Conservation (phyloP, 1,284 basidiomycete species). For the Cryptococcus depauperatus region DNA sequence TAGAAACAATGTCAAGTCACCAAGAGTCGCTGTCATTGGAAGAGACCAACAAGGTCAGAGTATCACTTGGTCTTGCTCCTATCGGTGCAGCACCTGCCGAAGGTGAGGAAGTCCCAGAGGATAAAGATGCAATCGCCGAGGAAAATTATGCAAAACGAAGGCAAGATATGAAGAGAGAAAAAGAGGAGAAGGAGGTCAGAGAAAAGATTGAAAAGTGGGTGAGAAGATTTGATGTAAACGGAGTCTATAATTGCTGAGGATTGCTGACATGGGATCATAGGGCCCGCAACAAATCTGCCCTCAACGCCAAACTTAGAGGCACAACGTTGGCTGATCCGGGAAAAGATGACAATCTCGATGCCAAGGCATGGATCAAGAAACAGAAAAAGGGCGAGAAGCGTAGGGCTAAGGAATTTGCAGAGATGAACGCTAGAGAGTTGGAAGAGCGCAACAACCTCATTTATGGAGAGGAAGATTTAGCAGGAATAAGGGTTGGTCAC, state of each 20-base stretch:
- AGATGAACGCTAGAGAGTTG: slow-evolving; percentile 65
- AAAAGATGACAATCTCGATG: slow-evolving; percentile 51
- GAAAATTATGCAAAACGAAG: slow-evolving; percentile 69
- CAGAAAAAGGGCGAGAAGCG: slow-evolving; percentile 81
- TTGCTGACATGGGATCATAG: too few relatives aligned
- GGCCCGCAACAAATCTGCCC: slow-evolving; percentile 73
- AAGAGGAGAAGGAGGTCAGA: slow-evolving; percentile 64
- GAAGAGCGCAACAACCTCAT: slow-evolving; percentile 73
- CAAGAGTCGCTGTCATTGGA: slow-evolving; percentile 59
- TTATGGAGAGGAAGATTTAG: slow-evolving; percentile 76
- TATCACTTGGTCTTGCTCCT: slow-evolving; percentile 77
- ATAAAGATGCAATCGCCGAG: slow-evolving; percentile 62
- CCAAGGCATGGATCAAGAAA: slow-evolving; percentile 80
- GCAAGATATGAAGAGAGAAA: slow-evolving; percentile 61
- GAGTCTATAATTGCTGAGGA: too few relatives aligned
- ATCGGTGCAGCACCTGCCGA: slow-evolving; percentile 57
- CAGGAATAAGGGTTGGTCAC: slow-evolving; percentile 90
- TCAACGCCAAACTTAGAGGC: slow-evolving; percentile 81
- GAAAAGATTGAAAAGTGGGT: slow-evolving; percentile 86
- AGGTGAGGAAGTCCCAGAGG: slow-evolving; percentile 46
- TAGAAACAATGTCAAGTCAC: neutral
- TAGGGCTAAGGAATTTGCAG: slow-evolving; percentile 64
- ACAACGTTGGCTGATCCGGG: slow-evolving; percentile 77
- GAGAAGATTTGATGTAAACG: neutral
- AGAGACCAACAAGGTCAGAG: slow-evolving; percentile 96